These are phyloP conservation scores for Daldinia sp. DNA, from an alignment of 2,329 filamentous ascomycete species.

Conservation along the genomic window DNA sequence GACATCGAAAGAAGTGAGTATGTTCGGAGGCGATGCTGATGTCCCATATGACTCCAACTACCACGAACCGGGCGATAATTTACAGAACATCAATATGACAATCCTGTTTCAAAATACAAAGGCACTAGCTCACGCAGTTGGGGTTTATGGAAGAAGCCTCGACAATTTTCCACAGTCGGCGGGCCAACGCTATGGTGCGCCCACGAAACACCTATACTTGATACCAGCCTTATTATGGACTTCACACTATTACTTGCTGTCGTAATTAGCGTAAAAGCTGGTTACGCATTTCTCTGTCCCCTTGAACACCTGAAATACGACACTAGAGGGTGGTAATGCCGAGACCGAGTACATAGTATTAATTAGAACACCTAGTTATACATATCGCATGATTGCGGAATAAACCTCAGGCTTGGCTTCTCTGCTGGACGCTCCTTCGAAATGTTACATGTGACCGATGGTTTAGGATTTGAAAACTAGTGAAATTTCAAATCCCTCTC, in stretches of 20 bases:
- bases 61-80: constrained; percentile 24
- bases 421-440: background rate
- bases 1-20: constrained; percentile 18
- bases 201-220: constrained; percentile 3
- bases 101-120: constrained; percentile 31
- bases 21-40: constrained; percentile 23
- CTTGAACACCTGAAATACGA: background rate
- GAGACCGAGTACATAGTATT: constrained; percentile 23
- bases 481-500: background rate
- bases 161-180: constrained; percentile 4
- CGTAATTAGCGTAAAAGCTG: constrained; percentile 6
- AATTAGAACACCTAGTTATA: constrained; percentile 27
- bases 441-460: background rate
- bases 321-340: constrained; percentile 6
- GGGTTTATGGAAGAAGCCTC: constrained; percentile 28
- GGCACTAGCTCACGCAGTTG: constrained; percentile 31
- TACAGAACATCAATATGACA: constrained; percentile 30
- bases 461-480: background rate
- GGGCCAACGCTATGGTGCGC: background rate
- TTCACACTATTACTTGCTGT: constrained; percentile 18
- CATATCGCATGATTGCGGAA: constrained; percentile 4
- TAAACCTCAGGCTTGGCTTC: constrained; percentile 17
- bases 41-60: constrained; percentile 32
- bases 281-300: background rate
- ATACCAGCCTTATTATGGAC: constrained; percentile 7